These are phyloP conservation scores for Microstroma glucosiphilum DNA, from an alignment of 1,284 basidiomycete genomes.

Conservation along the genomic window DNA sequence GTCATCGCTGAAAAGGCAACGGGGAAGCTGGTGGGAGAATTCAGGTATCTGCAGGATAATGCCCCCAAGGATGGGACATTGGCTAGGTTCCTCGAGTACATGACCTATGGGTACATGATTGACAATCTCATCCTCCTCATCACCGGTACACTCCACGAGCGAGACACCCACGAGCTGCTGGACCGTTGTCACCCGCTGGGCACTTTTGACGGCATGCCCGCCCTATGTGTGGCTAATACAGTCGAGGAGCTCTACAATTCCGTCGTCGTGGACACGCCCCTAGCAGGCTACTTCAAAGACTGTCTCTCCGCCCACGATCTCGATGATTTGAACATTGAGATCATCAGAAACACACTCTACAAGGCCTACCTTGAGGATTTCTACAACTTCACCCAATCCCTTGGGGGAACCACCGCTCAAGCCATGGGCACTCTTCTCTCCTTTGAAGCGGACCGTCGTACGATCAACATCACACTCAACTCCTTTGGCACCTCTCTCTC, in stretches of 20 bases:
- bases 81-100: constrained; percentile 91
- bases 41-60: constrained; percentile 87
- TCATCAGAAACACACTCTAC: constrained; percentile 99
- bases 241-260: constrained; percentile 98
- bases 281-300: constrained; percentile 78
- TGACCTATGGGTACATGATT: constrained; percentile 99
- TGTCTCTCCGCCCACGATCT: constrained; percentile 91
- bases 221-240: constrained; percentile 95
- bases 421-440: constrained; percentile 67
- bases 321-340: constrained; percentile 98
- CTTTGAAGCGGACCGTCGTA: constrained; percentile 93
- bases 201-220: constrained; percentile 96
- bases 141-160: constrained; percentile 91
- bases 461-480: constrained; percentile 98
- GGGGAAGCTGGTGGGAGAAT: constrained; percentile 88
- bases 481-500: constrained; percentile 90
- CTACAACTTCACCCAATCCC: constrained; percentile 69
- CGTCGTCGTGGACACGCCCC: constrained; percentile 91
- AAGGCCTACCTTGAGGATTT: constrained; percentile 99
- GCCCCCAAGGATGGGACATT: constrained; percentile 70
- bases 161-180: constrained; percentile 92
- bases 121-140: constrained; percentile 98
- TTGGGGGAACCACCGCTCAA: constrained; percentile 58
- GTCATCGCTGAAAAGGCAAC: constrained; percentile 95
- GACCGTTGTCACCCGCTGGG: constrained; percentile 96